Evolutionary conservation across 2,329 filamentous ascomycete genomes (phyloP), one percentile per base, ranked within the genome.

Genomic region (Neurospora sp.): DNA sequence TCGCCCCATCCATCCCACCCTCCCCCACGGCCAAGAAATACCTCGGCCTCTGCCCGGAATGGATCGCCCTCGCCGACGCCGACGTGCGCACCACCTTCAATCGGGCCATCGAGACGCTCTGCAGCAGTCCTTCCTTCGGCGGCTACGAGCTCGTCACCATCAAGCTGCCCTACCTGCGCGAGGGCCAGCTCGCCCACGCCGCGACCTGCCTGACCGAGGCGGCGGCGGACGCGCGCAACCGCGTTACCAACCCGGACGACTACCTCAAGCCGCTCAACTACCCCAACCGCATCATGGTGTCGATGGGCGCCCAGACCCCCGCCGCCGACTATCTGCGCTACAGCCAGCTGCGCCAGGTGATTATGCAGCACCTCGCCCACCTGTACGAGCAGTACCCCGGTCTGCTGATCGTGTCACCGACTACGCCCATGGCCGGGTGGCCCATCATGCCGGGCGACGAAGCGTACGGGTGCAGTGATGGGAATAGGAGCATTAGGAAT

Each of bases 391-490:
- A 84, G 70, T 80, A 96, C 76, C 92, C 93, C 0, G 92, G 91
- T 33, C 81, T 97, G 71, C 81, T 97, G 40, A 88, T 97, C 71
- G 81, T 96, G 58, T 91, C 91, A 1, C 94, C 94, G 0, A 93
- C 93, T 1, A 87, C 88, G 3, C 92, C 93, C 0, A 86, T 91
- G 71, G 84, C 88, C 0, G 93, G 93, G 11, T 96, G 92, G 91
- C 86, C 87, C 58, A 88, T 90, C 33, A 71, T 78, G 11, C 79
- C 83, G 1, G 84, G 82, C 9, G 89, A 91, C 52, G 82, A 89
- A 17, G 82, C 82, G n/a, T 89, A 93, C 76, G 94, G 94, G 2
- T 82, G 93, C 74, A 90, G 85, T 43, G 91, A 97, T 78, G 90
- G 85, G 0, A 93, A 96, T 77, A 83, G 81, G 72, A 89, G 88